Conservation (phyloP, 352 stramenopile genomes). For the Pythium utonaiense region DNA sequence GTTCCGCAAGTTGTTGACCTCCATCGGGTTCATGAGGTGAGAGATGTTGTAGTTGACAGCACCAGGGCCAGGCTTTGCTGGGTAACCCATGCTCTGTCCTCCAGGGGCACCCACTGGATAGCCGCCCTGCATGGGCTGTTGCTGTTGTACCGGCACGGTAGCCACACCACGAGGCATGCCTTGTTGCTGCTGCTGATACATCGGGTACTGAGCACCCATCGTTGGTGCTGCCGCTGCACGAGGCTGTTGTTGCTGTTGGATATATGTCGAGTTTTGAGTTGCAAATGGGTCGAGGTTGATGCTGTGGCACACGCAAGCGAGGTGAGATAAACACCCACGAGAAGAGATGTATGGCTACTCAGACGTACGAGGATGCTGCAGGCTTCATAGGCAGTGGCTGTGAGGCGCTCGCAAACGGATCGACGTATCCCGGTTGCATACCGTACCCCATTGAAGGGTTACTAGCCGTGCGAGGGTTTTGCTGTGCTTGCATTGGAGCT, state of each 20-base stretch:
- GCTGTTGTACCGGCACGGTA: constrained; percentile 12
- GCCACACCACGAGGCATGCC: constrained; percentile 13
- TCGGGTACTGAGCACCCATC: constrained; percentile 12
- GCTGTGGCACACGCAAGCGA: constrained; percentile 7
- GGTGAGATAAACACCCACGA: background rate
- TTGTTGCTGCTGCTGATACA: constrained; percentile 5
- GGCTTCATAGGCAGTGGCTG: constrained; percentile 46
- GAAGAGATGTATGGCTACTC: background rate
- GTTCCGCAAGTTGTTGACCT: constrained; percentile 42
- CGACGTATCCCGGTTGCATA: constrained; percentile 35
- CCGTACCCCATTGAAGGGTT: constrained; percentile 25
- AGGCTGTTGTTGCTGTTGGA: constrained; percentile 4
- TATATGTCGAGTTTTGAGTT: constrained; percentile 20
- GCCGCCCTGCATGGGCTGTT: constrained; percentile 8
- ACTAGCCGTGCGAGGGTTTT: constrained; percentile 24
- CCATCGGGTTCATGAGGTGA: constrained; percentile 76
- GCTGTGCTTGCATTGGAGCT: background rate
- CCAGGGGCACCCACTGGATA: background rate
- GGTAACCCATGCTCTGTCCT: background rate
- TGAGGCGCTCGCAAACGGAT: constrained; percentile 54
- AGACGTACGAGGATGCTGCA: constrained; percentile 21
- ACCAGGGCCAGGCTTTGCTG: constrained; percentile 3
- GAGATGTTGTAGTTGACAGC: constrained; percentile 82
- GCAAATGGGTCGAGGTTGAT: constrained; percentile 58
- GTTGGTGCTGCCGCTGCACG: background rate